Evolutionary conservation across 2,329 filamentous ascomycete genomes (phyloP).

Genomic region (Alternaria viburni): DNA sequence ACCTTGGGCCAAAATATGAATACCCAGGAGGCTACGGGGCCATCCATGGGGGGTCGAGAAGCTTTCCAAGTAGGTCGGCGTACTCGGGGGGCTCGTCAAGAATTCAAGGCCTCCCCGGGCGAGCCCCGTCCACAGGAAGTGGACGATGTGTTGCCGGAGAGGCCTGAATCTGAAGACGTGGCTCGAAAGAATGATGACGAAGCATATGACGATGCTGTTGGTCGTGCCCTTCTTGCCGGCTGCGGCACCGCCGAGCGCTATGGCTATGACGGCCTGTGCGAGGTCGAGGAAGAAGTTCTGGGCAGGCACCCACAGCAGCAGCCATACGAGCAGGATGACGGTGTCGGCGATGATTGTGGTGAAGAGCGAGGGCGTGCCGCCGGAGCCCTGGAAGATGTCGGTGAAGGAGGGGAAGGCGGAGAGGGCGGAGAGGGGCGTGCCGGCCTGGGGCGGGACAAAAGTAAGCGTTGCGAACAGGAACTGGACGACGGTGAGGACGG

Average conservation of each 20-base stretch:
- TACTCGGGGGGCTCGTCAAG: slow-evolving; percentile 47
- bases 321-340: slow-evolving; percentile 82
- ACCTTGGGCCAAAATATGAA: slow-evolving; percentile 77
- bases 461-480: slow-evolving; percentile 91
- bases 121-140: slow-evolving; percentile 49
- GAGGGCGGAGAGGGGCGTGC: slow-evolving; percentile 75
- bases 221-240: slow-evolving; percentile 71
- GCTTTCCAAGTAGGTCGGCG: slow-evolving; percentile 43
- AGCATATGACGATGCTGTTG: slow-evolving; percentile 74
- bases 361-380: slow-evolving; percentile 83
- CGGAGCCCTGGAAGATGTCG: slow-evolving; percentile 88
- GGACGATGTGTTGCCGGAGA: slow-evolving; percentile 51
- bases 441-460: slow-evolving; percentile 80
- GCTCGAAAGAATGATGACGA: slow-evolving; percentile 67
- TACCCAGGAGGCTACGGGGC: slow-evolving; percentile 72
- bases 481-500: slow-evolving; percentile 87
- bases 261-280: slow-evolving; percentile 90
- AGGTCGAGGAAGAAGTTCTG: slow-evolving; percentile 89
- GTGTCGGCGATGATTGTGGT: slow-evolving; percentile 85
- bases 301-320: slow-evolving; percentile 84
- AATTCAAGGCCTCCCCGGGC: slow-evolving; percentile 50
- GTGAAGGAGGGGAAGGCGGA: slow-evolving; percentile 79
- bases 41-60: slow-evolving; percentile 63
- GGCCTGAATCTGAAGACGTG: slow-evolving; percentile 62
- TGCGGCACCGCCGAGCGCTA: slow-evolving; percentile 84